Evolutionary conservation across 2,329 filamentous ascomycete genomes (phyloP), one percentile per base, ranked within the genome.

Genomic region (Berkeleyomyces basicola): DNA sequence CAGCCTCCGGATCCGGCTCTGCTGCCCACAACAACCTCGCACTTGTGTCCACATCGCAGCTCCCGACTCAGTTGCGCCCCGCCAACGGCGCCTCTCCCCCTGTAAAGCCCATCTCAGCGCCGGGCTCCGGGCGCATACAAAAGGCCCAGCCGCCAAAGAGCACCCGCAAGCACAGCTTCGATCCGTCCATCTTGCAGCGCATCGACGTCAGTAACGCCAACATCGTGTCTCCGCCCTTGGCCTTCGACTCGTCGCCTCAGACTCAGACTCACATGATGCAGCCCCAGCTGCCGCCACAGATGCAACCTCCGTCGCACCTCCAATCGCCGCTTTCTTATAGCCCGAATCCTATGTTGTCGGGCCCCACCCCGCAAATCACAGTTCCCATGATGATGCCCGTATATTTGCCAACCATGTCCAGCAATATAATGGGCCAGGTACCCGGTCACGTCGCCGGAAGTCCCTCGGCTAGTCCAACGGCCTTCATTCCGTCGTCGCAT

Each of bases 171-270:
- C 76, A 74, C 63, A 79, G 79, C 0, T 76, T 80, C 67, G 80
- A 81, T 65, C 70, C 76, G 0, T 68, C 72, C 2, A 74, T 73
- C 7, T 70, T 84, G 14, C 75, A 77, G 58, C 75, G 79, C 64
- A 81, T 82, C 72, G 78, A 82, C 66, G 72, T 75, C n/a, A 76
- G 71, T 66, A 77, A 76, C 64, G 69, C 81, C 64, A 82, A 81
- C 67, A 70, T 82, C 58, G 63, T 79, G 55, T 70, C 74, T 2
- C 39, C 58, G 7, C 44, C 31, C 11, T 31, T 64, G 39, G 57
- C 55, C 4, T 62, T 62, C 49, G 63, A 64, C 16, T 16, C 58
- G 69, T 68, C 46, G 70, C 67, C 47, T 11, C 47, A 53, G 47
- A 47, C 44, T 3, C 44, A 47, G 44, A 47, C 44, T 16, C 44